phyloP scores from a whole-genome alignment of 495 filamentous ascomycete genomes.

The Achaetomiella virescens region DNA sequence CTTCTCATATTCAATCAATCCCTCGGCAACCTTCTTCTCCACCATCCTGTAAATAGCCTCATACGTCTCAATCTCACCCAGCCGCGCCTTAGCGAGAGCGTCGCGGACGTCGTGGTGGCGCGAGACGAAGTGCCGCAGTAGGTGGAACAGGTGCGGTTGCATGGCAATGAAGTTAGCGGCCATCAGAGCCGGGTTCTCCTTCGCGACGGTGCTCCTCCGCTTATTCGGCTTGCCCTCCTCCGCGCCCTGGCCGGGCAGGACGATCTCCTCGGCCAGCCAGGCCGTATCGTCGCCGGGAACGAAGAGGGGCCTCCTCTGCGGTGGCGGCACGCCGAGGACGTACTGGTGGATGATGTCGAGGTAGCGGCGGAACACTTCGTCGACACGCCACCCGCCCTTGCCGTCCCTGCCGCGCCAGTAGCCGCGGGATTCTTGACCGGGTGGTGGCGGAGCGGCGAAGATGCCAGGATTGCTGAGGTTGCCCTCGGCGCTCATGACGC shows the following conservation, averaged over 20 bases:
- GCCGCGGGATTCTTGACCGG: slow-evolving; percentile 59
- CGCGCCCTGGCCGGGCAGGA: slow-evolving; percentile 45
- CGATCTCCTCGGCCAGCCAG: slow-evolving; percentile 36
- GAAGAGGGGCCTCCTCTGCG: slow-evolving; percentile 64
- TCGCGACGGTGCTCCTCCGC: slow-evolving; percentile 28
- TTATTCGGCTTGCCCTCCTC: slow-evolving; percentile 33
- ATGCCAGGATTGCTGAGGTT: slow-evolving; percentile 87
- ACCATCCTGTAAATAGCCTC: slow-evolving; percentile 56
- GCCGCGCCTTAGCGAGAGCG: slow-evolving; percentile 58
- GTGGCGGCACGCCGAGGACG: slow-evolving; percentile 56
- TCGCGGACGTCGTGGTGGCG: slow-evolving; percentile 76
- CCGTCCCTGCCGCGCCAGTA: slow-evolving; percentile 83
- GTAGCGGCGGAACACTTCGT: slow-evolving; percentile 81
- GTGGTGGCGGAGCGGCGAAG: slow-evolving; percentile 61
- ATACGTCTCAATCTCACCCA: slow-evolving; percentile 61
- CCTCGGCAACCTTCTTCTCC: slow-evolving; percentile 64
- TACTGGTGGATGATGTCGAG: slow-evolving; percentile 79
- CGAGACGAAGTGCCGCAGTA: slow-evolving; percentile 73
- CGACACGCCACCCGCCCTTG: slow-evolving; percentile 81
- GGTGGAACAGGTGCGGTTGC: slow-evolving; percentile 88
- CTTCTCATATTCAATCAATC: slow-evolving; percentile 63
- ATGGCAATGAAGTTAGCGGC: slow-evolving; percentile 76
- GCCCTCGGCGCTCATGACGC: slow-evolving; percentile 91
- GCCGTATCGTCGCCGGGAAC: slow-evolving; percentile 55
- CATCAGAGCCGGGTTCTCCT: slow-evolving; percentile 32